Evolutionary conservation across 2,329 filamentous ascomycete genomes (phyloP).

Genomic region (Hypoxylon sp.): DNA sequence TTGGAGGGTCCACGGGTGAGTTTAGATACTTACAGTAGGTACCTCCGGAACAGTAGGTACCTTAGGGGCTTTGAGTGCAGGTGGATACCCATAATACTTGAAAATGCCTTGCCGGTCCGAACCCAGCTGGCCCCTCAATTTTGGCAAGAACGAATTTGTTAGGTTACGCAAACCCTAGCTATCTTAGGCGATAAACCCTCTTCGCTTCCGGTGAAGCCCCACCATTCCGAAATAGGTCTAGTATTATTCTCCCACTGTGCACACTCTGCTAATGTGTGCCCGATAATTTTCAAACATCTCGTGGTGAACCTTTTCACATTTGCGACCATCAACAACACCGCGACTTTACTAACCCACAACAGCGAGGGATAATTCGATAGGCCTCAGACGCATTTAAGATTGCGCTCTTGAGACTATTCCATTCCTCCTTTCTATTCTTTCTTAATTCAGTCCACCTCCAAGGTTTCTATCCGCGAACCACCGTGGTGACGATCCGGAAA

Average conservation of each 20-base stretch:
- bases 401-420: conserved; percentile 52
- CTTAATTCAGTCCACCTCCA: conserved; percentile 47
- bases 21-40: too few species aligned
- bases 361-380: conserved; percentile 51
- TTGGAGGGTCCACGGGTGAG: too few species aligned
- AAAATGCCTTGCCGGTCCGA: background rate
- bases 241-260: conserved; percentile 43
- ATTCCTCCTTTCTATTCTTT: conserved; percentile 46
- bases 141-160: conserved; percentile 28
- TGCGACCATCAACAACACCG: conserved; percentile 52
- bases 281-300: conserved; percentile 53
- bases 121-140: conserved; percentile 1
- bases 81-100: background rate
- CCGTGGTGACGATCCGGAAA: conserved; percentile 60
- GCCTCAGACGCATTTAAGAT: conserved; percentile 49
- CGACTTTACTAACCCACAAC: conserved; percentile 53
- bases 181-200: conserved; percentile 49
- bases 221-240: conserved; percentile 47
- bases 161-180: conserved; percentile 53
- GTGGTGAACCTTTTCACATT: conserved; percentile 46
- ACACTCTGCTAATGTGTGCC: conserved; percentile 50
- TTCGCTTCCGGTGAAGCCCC: conserved; percentile 49
- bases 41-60: background rate
- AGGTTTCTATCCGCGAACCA: conserved; percentile 32
- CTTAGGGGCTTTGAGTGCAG: background rate